Base-by-base conservation (phyloP, 805 yeast genomes). In the Clavispora carvajalis region DNA sequence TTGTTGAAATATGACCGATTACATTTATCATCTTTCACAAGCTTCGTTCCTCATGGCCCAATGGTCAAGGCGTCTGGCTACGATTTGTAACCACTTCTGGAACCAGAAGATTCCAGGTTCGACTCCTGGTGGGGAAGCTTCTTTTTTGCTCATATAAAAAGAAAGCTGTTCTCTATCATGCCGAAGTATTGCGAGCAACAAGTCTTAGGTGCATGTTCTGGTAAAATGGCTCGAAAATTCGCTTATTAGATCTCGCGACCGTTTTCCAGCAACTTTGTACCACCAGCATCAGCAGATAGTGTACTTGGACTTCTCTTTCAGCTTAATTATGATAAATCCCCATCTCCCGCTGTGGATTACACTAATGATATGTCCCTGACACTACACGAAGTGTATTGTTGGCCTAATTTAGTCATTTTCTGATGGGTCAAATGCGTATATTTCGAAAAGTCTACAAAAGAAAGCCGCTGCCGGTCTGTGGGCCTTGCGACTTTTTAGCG, bases 41-140 rank as follows among this genome's bases (percentile, higher is more conserved):
- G 69, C 71, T 65, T 67, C 71, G 72, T 76, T 76, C 81, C 80
- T 76, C 80, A 78, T 76, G 81, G 80, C 81, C 81, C 79, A 76
- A 76, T 76, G 81, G 81, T 76, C 79, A 76, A 77, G 81, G 80
- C 81, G 80, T 76, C 79, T 74, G 81, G 80, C 81, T 76, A 76
- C 81, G 81, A 71, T 67, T 33, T 16, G 68, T 63, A 63, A 58
- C 67, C 69, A 65, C 71, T 63, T 63, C 68, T 59, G 67, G 67
- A 67, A 70, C 71, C 74, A 69, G 72, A 66, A 67, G 74, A 67
- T 67, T 69, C 73, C 73, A 68, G 74, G 74, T 70, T 69, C 74
- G 74, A 70, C 71, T 67, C 73, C 72, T 67, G 72, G 73, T 67
- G 73, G 73, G 73, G 73, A 67, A 71, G 74, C 68, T 60, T 52